A percentile compares a stretch with the other conserved stretches of the same genome.
Evolutionary conservation across 176 grass and related monocot genomes (phyloP).

Genomic region (Tuctoria greenei): DNA sequence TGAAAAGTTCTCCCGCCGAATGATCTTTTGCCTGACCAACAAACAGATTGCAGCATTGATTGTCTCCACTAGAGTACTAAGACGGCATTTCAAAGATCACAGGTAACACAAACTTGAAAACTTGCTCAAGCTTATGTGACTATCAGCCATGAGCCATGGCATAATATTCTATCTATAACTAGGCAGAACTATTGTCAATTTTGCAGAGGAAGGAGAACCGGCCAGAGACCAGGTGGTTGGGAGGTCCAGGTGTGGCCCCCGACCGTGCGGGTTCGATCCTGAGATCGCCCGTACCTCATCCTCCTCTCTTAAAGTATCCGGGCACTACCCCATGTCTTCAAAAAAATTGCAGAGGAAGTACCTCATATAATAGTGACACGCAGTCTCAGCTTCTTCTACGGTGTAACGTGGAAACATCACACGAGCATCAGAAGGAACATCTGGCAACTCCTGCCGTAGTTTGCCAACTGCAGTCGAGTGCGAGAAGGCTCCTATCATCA

Average conservation of each 20-base stretch:
- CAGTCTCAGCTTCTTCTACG: conserved; percentile 78
- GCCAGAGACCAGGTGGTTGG: too few relatives aligned
- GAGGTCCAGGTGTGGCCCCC: too few relatives aligned
- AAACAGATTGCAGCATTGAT: conserved; percentile 25
- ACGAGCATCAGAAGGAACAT: conserved; percentile 72
- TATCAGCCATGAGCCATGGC: neutral
- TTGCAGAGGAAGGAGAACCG: neutral
- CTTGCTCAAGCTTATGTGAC: neutral
- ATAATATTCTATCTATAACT: conserved; percentile 23
- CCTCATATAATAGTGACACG: conserved; percentile 97
- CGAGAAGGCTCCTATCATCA: conserved; percentile 97
- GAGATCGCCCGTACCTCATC: too few relatives aligned
- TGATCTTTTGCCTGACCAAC: conserved; percentile 86
- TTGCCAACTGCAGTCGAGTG: conserved; percentile 97
- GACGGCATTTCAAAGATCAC: neutral
- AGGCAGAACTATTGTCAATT: neutral
- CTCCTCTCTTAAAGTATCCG: too few relatives aligned
- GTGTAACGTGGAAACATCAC: conserved; percentile 79
- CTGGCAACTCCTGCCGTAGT: conserved; percentile 77
- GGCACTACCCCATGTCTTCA: too few relatives aligned
- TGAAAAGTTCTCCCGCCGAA: conserved; percentile 73
- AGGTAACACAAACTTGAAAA: conserved; percentile 8
- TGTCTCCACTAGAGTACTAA: conserved; percentile 7
- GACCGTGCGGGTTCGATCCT: too few relatives aligned
- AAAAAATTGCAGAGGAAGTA: conserved; percentile 33